These are phyloP conservation scores for Nemania abortiva DNA, from an alignment of 2,329 filamentous ascomycete genomes.

Conservation along the genomic window DNA sequence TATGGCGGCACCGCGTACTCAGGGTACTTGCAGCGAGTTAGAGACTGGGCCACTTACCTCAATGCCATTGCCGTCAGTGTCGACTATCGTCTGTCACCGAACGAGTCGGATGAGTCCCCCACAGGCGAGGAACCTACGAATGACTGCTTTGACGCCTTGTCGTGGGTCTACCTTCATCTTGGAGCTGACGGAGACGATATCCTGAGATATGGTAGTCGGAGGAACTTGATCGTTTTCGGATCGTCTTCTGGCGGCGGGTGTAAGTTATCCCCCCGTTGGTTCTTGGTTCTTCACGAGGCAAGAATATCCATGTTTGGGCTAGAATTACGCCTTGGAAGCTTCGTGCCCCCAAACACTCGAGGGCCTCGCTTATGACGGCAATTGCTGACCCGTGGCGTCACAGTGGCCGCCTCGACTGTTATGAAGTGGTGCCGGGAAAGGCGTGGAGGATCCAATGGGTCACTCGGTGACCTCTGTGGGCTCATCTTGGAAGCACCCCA, in stretches of 20 bases:
- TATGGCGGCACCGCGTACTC: slow-evolving; percentile 38
- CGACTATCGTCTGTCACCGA: slow-evolving; percentile 40
- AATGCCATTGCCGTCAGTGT: slow-evolving; percentile 39
- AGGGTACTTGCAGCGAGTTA: slow-evolving; percentile 28
- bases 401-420: slow-evolving; percentile 34
- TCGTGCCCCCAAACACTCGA: neutral
- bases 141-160: slow-evolving; percentile 40
- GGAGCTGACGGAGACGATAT: slow-evolving; percentile 21
- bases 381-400: neutral
- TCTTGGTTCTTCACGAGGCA: neutral
- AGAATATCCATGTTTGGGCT: neutral
- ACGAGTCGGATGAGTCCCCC: slow-evolving; percentile 30
- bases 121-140: slow-evolving; percentile 38
- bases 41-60: slow-evolving; percentile 29
- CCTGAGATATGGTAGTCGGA: slow-evolving; percentile 28
- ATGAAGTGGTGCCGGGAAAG: slow-evolving; percentile 39
- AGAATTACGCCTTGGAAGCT: neutral
- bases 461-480: slow-evolving; percentile 28
- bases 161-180: slow-evolving; percentile 36
- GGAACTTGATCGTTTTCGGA: slow-evolving; percentile 36
- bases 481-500: slow-evolving; percentile 40
- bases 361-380: neutral
- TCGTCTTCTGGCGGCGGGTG: slow-evolving; percentile 38
- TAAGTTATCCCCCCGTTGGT: slow-evolving; percentile 18
- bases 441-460: slow-evolving; percentile 7